Conservation (phyloP, 1,284 basidiomycete genomes). For the Tylopilus sp. region DNA sequence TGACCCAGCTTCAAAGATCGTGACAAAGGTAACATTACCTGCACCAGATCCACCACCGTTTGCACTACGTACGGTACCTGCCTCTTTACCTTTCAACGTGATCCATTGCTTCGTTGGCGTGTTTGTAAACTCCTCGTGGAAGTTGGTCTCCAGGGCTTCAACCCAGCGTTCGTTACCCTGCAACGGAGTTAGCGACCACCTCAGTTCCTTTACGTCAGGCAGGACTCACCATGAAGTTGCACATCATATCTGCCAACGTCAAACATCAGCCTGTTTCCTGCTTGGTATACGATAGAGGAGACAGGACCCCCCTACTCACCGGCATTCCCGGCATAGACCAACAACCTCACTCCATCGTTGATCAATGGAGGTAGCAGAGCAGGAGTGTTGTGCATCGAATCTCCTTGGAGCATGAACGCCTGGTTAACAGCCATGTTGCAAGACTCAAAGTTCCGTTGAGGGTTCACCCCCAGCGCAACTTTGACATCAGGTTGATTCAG, state of each 20-base stretch:
- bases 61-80: slow-evolving; percentile 59
- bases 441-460: slow-evolving; percentile 45
- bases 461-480: slow-evolving; percentile 58
- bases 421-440: slow-evolving; percentile 51
- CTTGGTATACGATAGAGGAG: not conserved
- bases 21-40: slow-evolving; percentile 75
- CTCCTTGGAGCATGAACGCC: slow-evolving; percentile 59
- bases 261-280: not conserved
- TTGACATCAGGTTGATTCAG: slow-evolving; percentile 60
- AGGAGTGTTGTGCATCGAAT: slow-evolving; percentile 66
- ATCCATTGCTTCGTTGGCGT: slow-evolving; percentile 56
- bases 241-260: slow-evolving; percentile 64
- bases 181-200: slow-evolving; percentile 12
- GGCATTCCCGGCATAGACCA: slow-evolving; percentile 72
- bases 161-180: slow-evolving; percentile 76
- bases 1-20: slow-evolving; percentile 70
- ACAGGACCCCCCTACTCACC: slow-evolving; percentile 31
- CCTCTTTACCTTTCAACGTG: slow-evolving; percentile 44
- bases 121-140: slow-evolving; percentile 57
- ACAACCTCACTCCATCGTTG: slow-evolving; percentile 63
- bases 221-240: slow-evolving; percentile 62
- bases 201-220: slow-evolving; percentile 18
- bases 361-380: slow-evolving; percentile 62
- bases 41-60: slow-evolving; percentile 57
- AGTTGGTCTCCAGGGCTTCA: slow-evolving; percentile 55